Base-by-base conservation (phyloP, 2,329 filamentous ascomycete genomes). In the Arthrobotrys iridis region DNA sequence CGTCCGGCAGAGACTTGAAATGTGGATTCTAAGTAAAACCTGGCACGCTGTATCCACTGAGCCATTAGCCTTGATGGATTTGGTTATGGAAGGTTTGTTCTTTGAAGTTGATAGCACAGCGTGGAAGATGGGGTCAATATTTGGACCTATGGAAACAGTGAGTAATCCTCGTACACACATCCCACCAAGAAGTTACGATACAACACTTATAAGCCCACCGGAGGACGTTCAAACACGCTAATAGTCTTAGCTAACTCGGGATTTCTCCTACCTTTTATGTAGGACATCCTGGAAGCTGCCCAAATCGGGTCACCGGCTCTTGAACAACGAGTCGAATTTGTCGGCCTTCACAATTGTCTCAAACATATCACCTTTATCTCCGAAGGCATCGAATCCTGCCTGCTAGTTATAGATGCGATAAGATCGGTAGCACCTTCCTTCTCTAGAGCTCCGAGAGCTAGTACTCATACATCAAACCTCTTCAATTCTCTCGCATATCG, bases 401-500 rank as follows among this genome's bases (percentile, higher is more conserved):
- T 77, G 1, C 41, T 77, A 7, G 24, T 78, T 8, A 48, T 55
- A 20, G 50, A 40, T 72, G 59, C 77, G 77, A 46, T 67, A 18
- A 57, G 18, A 28, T 22, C 15, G 15, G 4, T 28, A 1, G 18
- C 35, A 5, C 11, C 4, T 8, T 35, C 48, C 1, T 24, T 28
- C 0, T 7, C 15, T n/a, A 3, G 15, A 3, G 13, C 35, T 2
- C n/a, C 26, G 3, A 22, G 7, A 8, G 15, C 33, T 33, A 20
- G 33, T 13, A 33, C 5, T 3, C 43, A 43, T 11, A 41, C 33
- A n/a, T 13, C 15, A 68, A 80, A 81, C 41, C 77, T 82, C 10
- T 74, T 71, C 0, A 80, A 82, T 37, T 77, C 78, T 11, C 78
- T 83, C 0, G 73, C 78, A 4, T 81, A 83, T 57, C 80, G 81